Evolutionary conservation across 176 grass and related monocot genomes (phyloP).

Genomic region (Zoysia pacifica): DNA sequence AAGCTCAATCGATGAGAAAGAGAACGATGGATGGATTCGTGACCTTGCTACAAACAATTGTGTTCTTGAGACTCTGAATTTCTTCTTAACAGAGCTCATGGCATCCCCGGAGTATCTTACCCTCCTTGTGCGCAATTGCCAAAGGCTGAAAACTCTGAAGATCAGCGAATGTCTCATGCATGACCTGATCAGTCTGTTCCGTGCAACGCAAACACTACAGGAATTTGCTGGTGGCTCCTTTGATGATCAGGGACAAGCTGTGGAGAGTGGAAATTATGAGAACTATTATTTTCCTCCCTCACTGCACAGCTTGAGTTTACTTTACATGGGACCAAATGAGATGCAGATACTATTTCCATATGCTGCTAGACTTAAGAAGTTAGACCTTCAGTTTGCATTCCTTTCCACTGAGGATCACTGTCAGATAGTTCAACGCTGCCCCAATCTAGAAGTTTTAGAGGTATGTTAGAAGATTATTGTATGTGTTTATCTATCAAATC

Average conservation of each 20-base stretch:
- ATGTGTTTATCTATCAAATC: conserved; percentile 29
- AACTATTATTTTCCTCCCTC: conserved; percentile 69
- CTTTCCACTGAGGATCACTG: conserved; percentile 91
- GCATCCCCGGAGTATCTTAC: conserved; percentile 59
- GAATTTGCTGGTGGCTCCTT: conserved; percentile 87
- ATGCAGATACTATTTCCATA: conserved; percentile 86
- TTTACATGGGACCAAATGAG: conserved; percentile 72
- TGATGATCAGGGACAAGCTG: conserved; percentile 53
- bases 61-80: conserved; percentile 74
- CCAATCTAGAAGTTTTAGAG: conserved; percentile 87
- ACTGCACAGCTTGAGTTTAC: conserved; percentile 55
- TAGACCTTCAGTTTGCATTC: conserved; percentile 84
- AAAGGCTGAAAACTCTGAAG: conserved; percentile 65
- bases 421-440: conserved; percentile 85
- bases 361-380: conserved; percentile 67
- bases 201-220: conserved; percentile 53
- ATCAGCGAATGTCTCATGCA: conserved; percentile 71
- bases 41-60: conserved; percentile 67
- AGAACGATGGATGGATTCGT: conserved; percentile 69
- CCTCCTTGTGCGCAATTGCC: conserved; percentile 71
- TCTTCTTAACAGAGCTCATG: conserved; percentile 73
- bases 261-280: conserved; percentile 46
- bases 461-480: conserved; percentile 46
- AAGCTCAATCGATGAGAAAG: conserved; percentile 56
- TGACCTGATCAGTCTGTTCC: conserved; percentile 58